phyloP scores from a whole-genome alignment of 202 grass and related monocot species.

The Dendrocalamus latiflorus region DNA sequence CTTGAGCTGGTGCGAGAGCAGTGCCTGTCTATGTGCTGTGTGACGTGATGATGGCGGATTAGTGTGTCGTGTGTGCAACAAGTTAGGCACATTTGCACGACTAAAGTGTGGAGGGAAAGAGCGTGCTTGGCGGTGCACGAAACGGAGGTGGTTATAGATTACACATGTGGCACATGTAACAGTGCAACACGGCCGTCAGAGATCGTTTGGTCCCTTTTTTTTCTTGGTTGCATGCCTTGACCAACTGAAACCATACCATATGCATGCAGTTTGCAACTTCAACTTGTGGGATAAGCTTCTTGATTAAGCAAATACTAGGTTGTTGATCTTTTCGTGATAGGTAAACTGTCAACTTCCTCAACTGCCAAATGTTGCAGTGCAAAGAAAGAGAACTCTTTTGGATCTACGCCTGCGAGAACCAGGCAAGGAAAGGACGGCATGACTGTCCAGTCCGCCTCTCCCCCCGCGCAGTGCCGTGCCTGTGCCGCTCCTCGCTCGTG shows the following conservation, averaged over 20 bases:
- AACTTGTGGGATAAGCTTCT: not conserved
- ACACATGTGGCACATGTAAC: not conserved
- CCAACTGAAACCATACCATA: not conserved
- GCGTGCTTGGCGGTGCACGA: no score
- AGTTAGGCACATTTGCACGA: no score
- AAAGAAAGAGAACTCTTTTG: not conserved
- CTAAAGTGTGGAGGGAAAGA: no score
- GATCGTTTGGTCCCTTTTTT: not conserved
- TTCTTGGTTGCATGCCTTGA: not conserved
- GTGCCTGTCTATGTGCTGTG: no score
- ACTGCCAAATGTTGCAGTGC: not conserved
- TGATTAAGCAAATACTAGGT: no score
- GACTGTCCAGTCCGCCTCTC: not conserved
- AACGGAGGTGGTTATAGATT: no score
- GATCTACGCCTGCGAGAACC: not conserved
- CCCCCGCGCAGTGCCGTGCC: not conserved
- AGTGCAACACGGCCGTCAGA: not conserved
- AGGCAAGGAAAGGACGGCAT: not conserved
- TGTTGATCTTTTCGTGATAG: not conserved
- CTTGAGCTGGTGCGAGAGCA: no score
- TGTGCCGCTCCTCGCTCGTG: not conserved
- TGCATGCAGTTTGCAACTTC: not conserved
- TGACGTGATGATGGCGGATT: no score
- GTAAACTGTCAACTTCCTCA: not conserved
- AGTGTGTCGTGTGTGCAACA: no score